Evolutionary conservation across 805 yeast genomes (phyloP), one percentile per base, ranked within the genome.

Genomic region (Lipomyces yamadae): DNA sequence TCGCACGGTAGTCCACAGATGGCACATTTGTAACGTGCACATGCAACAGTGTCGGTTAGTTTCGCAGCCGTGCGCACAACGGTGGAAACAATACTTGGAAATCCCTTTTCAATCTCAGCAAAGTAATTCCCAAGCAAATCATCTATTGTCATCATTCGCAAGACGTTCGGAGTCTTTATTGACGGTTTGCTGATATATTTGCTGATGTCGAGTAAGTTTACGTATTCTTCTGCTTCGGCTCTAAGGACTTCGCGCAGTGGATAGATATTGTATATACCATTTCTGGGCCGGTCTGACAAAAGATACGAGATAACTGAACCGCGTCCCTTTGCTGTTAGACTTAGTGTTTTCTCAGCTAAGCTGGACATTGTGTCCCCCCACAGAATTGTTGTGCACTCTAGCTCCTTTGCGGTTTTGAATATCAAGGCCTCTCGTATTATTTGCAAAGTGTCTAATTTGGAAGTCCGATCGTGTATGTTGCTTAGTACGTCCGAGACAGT

Each of bases 61-160:
- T 94, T 92, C 58, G 88, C 88, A 4, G 95, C 97, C 0, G 97
- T 92, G 71, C 91, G 88, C 13, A 92, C 92, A 29, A 94, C 98
- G 0, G 98, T 93, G 0, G 97, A 89, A 2, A 93, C 92, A 1
- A 94, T 90, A 64, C 94, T 91, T 0, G 97, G 92, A 74, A 92
- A 92, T 15, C 87, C 92, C 4, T 82, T 82, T 73, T 91, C 97
- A 32, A 93, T 85, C 42, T 82, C 81, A 37, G 80, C 82, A 72
- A 91, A 91, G 76, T 94, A 94, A 60, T 86, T 84, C 34, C 86
- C 81, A 0, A 92, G 87, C 60, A 94, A 82, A 74, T 91, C 96
- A 72, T 90, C 88, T 24, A 94, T 88, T 1, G 97, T 90, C 83
- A 88, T 90, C 72, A 88, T 87, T 75, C 87, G 90, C 18, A 87